Percentiles rank a stretch among this genome's conserved stretches.
phyloP scores from a whole-genome alignment of 2,329 filamentous ascomycete species.

The Pseudogymnoascus sp. region DNA sequence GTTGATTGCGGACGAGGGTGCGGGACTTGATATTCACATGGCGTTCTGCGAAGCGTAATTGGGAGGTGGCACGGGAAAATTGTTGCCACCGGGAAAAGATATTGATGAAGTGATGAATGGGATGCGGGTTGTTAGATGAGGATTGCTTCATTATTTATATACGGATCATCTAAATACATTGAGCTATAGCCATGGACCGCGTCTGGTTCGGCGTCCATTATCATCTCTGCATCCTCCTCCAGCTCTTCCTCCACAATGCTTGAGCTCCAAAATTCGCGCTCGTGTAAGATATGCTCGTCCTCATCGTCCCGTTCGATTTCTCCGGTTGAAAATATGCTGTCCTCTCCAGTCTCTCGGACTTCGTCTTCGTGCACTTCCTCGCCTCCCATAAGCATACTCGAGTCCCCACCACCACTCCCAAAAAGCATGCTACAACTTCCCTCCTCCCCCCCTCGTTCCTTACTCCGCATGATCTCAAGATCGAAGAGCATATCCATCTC shows the following conservation, averaged over 20 bases:
- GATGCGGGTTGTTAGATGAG: neutral
- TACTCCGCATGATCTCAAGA: neutral
- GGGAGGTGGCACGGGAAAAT: neutral
- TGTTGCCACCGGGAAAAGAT: neutral
- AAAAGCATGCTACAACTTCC: neutral
- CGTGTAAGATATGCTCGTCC: neutral
- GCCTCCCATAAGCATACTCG: neutral
- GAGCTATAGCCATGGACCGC: neutral
- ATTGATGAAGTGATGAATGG: slow-evolving; percentile 5
- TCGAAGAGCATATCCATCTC: slow-evolving; percentile 7
- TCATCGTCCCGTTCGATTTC: neutral
- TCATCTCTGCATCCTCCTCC: neutral
- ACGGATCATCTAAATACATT: neutral
- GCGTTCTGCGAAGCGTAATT: slow-evolving; percentile 14
- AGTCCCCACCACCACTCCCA: neutral
- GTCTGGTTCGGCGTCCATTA: neutral
- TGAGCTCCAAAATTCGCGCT: neutral
- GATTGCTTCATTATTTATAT: neutral
- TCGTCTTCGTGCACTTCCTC: neutral
- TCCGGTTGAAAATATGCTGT: neutral
- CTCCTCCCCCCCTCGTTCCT: neutral
- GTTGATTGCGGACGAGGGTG: slow-evolving; percentile 12
- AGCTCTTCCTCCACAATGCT: neutral
- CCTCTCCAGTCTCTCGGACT: neutral
- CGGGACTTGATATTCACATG: slow-evolving; percentile 18